Conservation (phyloP, 345 rosid genomes). For the Melaleuca alternifolia region DNA sequence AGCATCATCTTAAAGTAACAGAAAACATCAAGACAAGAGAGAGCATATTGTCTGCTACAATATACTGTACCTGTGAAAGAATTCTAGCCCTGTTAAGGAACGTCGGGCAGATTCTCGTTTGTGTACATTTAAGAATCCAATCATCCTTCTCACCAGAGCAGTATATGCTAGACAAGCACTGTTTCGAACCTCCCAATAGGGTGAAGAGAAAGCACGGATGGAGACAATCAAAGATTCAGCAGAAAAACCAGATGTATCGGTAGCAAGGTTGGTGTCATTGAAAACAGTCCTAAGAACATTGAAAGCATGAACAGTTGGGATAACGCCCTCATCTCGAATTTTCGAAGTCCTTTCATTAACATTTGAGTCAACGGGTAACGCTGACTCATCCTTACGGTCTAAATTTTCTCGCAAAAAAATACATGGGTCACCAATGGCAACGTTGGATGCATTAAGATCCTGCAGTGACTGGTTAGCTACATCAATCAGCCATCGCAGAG, state of each 20-base stretch:
- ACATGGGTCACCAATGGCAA: slow-evolving; percentile 8
- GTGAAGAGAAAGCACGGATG: slow-evolving; percentile 79
- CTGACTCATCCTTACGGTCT: slow-evolving; percentile 15
- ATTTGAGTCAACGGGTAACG: slow-evolving; percentile 17
- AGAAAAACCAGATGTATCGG: slow-evolving; percentile 93
- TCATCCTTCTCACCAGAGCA: slow-evolving; percentile 78
- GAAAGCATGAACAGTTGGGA: slow-evolving; percentile 93
- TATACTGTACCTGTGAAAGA: slow-evolving; percentile 70
- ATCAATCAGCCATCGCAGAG: slow-evolving; percentile 78
- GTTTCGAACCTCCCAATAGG: slow-evolving; percentile 95
- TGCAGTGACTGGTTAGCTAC: slow-evolving; percentile 51
- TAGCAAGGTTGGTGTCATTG: slow-evolving; percentile 86
- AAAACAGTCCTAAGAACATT: slow-evolving; percentile 86
- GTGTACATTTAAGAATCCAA: slow-evolving; percentile 89
- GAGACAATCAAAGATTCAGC: slow-evolving; percentile 85
- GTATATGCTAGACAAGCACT: slow-evolving; percentile 92
- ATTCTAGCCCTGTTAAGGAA: slow-evolving; percentile 85
- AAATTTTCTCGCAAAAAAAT: neutral
- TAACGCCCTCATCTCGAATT: slow-evolving; percentile 87
- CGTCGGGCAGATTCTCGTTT: slow-evolving; percentile 84
- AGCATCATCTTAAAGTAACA: neutral
- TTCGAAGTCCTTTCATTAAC: slow-evolving; percentile 46
- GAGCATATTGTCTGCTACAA: neutral
- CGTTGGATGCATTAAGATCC: slow-evolving; percentile 15
- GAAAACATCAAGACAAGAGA: neutral